Conservation (phyloP, 2,329 filamentous ascomycete species). For the Akanthomyces lecanii region DNA sequence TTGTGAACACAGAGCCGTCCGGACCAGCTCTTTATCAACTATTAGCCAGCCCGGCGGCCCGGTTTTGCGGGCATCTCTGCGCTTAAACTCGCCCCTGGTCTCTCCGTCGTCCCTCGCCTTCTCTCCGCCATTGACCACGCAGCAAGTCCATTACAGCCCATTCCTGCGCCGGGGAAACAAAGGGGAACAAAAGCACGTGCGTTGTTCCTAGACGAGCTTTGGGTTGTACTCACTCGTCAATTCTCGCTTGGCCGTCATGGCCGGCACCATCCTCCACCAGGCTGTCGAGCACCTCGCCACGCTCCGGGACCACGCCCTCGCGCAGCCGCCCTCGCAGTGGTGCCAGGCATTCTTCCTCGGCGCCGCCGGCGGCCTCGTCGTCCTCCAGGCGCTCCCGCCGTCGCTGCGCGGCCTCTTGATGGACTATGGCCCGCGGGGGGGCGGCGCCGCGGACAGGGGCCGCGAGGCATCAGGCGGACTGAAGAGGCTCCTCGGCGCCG, state of each 20-base stretch:
- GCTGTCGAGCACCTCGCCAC: neutral
- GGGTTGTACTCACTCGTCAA: neutral
- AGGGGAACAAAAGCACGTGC: too few species aligned
- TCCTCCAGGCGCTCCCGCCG: conserved; percentile 41
- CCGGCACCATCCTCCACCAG: neutral
- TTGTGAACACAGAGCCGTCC: neutral
- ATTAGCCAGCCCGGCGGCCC: neutral
- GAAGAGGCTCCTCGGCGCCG: conserved; percentile 27
- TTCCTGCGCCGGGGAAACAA: too few species aligned
- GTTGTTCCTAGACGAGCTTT: neutral
- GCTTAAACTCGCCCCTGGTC: neutral
- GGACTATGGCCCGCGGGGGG: conserved; percentile 47
- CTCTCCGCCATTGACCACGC: too few species aligned
- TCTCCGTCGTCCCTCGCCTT: neutral
- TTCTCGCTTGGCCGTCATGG: neutral
- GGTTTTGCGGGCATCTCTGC: conserved; percentile 7
- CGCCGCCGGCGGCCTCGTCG: conserved; percentile 37
- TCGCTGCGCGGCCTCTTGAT: conserved; percentile 42
- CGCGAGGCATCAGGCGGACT: conserved; percentile 17
- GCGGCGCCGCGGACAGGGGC: conserved; percentile 21
- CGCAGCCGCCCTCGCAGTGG: conserved; percentile 27
- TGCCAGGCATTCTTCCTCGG: conserved; percentile 48
- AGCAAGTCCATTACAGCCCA: neutral
- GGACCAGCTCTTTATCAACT: neutral
- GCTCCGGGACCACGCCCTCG: neutral